phyloP scores from a whole-genome alignment of 306 rosid species.

The Quercus cerris region DNA sequence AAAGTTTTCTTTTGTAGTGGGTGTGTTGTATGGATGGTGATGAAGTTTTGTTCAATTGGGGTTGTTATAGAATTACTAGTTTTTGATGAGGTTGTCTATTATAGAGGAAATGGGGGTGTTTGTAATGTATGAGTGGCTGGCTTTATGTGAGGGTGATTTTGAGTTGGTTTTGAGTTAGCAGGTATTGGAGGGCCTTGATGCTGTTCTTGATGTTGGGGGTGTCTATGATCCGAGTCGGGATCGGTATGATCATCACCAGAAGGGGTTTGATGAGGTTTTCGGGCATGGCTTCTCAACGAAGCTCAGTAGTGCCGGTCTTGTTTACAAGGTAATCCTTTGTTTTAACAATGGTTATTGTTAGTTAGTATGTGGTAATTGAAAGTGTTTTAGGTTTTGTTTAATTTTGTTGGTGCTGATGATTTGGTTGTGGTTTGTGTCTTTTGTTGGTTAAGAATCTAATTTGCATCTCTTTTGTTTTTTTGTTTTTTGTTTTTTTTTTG shows the following conservation, averaged over 20 bases:
- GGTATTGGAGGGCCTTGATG: conserved; percentile 88
- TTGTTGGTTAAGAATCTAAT: conserved; percentile 6
- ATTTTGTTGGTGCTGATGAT: neutral
- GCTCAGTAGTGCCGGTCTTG: conserved; percentile 95
- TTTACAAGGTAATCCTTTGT: conserved; percentile 64
- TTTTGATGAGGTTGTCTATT: too few relatives aligned
- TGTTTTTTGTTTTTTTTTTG: too few relatives aligned
- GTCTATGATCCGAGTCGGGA: conserved; percentile 72
- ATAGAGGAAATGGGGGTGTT: too few relatives aligned
- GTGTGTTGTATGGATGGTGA: neutral
- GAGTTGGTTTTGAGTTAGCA: conserved; percentile 17
- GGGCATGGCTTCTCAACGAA: conserved; percentile 89
- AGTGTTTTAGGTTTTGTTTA: neutral
- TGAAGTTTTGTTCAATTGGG: too few relatives aligned
- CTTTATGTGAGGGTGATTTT: neutral
- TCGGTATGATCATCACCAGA: conserved; percentile 97
- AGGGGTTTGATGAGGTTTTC: conserved; percentile 87
- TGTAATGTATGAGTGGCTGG: too few relatives aligned
- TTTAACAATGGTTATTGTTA: neutral
- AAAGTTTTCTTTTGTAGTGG: neutral
- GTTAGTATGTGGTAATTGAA: neutral
- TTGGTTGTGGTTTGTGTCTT: neutral
- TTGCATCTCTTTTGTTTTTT: neutral
- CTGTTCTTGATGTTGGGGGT: conserved; percentile 98
- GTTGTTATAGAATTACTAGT: too few relatives aligned